phyloP scores from a whole-genome alignment of 176 grass and related monocot species.

The Puya raimondii region DNA sequence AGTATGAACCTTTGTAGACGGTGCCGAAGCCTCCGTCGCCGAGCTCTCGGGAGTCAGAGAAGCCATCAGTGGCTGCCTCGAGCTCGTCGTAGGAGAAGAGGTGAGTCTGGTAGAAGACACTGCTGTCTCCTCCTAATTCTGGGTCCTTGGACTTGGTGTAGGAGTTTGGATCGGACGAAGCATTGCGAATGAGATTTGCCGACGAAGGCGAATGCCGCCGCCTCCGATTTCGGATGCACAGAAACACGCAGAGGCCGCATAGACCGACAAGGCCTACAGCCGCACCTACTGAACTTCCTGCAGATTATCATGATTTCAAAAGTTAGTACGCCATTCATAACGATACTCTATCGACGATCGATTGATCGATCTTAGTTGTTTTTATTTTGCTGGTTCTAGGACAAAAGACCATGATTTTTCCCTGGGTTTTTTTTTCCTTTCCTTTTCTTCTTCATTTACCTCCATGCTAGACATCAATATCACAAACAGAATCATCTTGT shows the following conservation, averaged over 20 bases:
- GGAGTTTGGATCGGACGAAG: not conserved
- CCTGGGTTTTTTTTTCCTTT: too few species aligned
- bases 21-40: not conserved
- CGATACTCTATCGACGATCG: too few species aligned
- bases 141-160: not conserved
- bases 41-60: not conserved
- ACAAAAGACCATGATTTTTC: too few species aligned
- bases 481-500: not conserved
- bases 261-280: not conserved
- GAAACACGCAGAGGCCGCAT: not conserved
- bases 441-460: too few species aligned
- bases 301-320: not conserved
- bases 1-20: not conserved
- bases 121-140: not conserved
- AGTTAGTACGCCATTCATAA: too few species aligned
- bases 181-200: not conserved
- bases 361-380: too few species aligned
- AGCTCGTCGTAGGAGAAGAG: conserved; percentile 3
- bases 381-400: too few species aligned
- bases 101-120: not conserved
- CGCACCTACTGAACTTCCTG: not conserved
- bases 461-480: too few species aligned
- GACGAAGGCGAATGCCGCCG: not conserved
- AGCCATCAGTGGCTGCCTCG: not conserved
- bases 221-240: not conserved